These are phyloP conservation scores for Trapa incisa DNA, from an alignment of 345 rosid genomes.

Conservation along the genomic window DNA sequence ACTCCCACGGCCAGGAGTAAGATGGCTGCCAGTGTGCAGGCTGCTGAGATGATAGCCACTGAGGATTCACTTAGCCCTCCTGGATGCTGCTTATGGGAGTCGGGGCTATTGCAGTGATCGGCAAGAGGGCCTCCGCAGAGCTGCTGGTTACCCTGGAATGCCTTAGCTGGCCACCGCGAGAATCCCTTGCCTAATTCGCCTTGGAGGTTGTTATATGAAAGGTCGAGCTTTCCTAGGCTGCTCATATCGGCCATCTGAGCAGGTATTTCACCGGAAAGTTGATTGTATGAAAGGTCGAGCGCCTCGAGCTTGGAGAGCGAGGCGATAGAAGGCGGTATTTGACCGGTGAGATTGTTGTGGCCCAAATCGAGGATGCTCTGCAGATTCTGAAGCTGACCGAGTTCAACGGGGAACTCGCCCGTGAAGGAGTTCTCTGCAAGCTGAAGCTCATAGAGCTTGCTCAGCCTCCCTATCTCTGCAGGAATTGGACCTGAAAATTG, in stretches of 20 bases:
- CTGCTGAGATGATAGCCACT: slow-evolving; percentile 48
- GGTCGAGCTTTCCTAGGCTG: slow-evolving; percentile 68
- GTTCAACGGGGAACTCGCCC: slow-evolving; percentile 60
- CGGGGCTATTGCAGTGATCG: slow-evolving; percentile 32
- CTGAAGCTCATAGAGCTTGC: slow-evolving; percentile 57
- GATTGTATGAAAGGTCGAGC: slow-evolving; percentile 78
- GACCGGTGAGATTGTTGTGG: slow-evolving; percentile 57
- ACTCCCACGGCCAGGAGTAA: slow-evolving; percentile 45
- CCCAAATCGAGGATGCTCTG: slow-evolving; percentile 72
- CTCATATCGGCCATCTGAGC: slow-evolving; percentile 46
- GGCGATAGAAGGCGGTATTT: slow-evolving; percentile 58
- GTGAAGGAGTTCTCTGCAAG: slow-evolving; percentile 56
- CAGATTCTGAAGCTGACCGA: slow-evolving; percentile 65
- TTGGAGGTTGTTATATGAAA: slow-evolving; percentile 58
- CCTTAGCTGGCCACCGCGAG: slow-evolving; percentile 67
- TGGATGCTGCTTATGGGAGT: slow-evolving; percentile 17
- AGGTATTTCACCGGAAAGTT: slow-evolving; percentile 60
- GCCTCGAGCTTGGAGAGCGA: slow-evolving; percentile 55
- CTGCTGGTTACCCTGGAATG: slow-evolving; percentile 49
- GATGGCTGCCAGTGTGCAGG: slow-evolving; percentile 50
- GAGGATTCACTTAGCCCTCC: slow-evolving; percentile 30
- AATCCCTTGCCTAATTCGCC: slow-evolving; percentile 63
- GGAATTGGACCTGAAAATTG: slow-evolving; percentile 62
- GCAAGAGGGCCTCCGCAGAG: slow-evolving; percentile 77
- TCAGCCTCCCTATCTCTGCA: slow-evolving; percentile 46